A percentile compares a stretch with the other conserved stretches of the same genome.
Conservation (phyloP, 2,329 filamentous ascomycete species). For the Penicillium sp. region DNA sequence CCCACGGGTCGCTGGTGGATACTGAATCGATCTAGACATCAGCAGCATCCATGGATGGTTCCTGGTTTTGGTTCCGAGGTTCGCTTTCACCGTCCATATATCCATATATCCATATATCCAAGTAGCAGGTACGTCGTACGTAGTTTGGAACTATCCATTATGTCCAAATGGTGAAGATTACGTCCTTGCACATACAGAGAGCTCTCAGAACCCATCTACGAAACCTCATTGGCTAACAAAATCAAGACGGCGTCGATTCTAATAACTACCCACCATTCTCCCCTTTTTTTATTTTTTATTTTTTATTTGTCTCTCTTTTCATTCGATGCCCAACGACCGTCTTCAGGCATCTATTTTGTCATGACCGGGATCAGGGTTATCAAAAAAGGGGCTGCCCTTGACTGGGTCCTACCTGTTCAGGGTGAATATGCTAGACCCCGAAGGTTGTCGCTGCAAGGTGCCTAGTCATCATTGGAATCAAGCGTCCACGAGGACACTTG, state of each 20-base stretch:
- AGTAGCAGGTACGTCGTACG: background rate
- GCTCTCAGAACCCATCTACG: slow-evolving; percentile 8
- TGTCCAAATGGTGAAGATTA: slow-evolving; percentile 1
- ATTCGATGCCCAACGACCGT: background rate
- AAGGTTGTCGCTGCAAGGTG: slow-evolving; percentile 22
- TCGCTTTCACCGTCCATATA: background rate
- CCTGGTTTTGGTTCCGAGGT: background rate
- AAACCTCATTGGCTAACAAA: slow-evolving; percentile 10
- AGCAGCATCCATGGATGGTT: background rate
- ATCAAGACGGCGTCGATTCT: slow-evolving; percentile 20
- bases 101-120: background rate
- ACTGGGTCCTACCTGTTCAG: slow-evolving; percentile 11
- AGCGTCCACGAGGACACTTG: slow-evolving; percentile 17
- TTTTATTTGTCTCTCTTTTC: background rate
- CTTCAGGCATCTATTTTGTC: background rate
- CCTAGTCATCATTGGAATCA: slow-evolving; percentile 25
- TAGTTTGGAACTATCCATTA: too few species aligned
- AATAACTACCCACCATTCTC: slow-evolving; percentile 14
- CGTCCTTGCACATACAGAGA: slow-evolving; percentile 17
- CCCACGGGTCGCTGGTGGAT: slow-evolving; percentile 22
- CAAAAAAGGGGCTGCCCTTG: slow-evolving; percentile 5
- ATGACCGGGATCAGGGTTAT: background rate
- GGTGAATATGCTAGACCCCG: slow-evolving; percentile 7
- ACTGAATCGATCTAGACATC: slow-evolving; percentile 22
- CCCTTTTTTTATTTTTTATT: slow-evolving; percentile 9